Conservation (phyloP, 345 rosid species). For the Acer negundo region DNA sequence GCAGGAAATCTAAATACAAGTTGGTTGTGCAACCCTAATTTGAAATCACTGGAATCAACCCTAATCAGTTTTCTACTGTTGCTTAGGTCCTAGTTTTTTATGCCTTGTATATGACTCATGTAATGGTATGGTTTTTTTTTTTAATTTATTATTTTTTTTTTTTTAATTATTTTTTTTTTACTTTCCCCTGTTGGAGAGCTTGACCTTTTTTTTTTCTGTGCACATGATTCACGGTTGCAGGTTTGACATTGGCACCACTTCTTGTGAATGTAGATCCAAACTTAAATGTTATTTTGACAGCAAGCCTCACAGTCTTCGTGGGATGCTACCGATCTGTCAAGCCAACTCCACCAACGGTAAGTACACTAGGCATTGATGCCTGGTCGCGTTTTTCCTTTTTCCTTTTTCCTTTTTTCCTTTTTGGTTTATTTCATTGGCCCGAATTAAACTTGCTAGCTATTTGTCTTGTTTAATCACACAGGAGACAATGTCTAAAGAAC, state of each 20-base stretch:
- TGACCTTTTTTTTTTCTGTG: constrained; percentile 2
- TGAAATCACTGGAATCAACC: not conserved
- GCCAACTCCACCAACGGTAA: constrained; percentile 87
- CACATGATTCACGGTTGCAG: constrained; percentile 44
- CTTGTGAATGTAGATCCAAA: constrained; percentile 87
- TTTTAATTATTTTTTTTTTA: not conserved
- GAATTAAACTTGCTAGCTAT: constrained; percentile 12
- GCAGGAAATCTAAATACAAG: not conserved
- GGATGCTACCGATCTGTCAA: constrained; percentile 99
- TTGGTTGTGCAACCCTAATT: not conserved
- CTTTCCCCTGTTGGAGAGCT: constrained; percentile 6
- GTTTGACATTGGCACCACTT: constrained; percentile 90
- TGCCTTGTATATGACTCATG: not conserved
- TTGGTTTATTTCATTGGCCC: not conserved
- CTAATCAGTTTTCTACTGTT: not conserved
- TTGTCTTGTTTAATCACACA: constrained; percentile 35
- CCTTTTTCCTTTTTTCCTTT: not conserved
- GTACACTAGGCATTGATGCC: constrained; percentile 15
- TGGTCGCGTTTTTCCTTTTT: not conserved
- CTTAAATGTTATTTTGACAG: constrained; percentile 86
- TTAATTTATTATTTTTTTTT: not conserved
- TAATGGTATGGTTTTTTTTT: not conserved
- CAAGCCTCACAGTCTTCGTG: constrained; percentile 87
- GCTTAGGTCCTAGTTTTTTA: not conserved
- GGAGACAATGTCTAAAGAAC: constrained; percentile 98